Evolutionary conservation across 352 stramenopile species (phyloP).

Genomic region (Phytophthora pistaciae): DNA sequence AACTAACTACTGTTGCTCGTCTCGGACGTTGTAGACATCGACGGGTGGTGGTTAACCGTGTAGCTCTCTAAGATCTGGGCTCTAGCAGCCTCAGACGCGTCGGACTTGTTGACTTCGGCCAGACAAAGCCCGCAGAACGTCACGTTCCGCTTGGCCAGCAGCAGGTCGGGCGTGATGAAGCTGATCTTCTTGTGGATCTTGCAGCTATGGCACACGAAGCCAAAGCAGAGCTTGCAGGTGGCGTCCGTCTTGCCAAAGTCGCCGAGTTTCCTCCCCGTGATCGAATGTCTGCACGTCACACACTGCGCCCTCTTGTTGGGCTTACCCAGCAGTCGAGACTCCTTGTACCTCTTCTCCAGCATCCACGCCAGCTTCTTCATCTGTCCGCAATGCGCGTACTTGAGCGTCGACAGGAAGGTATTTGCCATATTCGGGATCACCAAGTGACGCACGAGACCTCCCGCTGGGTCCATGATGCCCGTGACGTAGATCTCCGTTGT

Average conservation of each 20-base stretch:
- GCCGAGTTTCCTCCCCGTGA: conserved; percentile 24
- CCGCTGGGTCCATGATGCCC: conserved; percentile 40
- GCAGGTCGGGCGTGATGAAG: conserved; percentile 40
- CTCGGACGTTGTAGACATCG: conserved; percentile 24
- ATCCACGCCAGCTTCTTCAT: conserved; percentile 55
- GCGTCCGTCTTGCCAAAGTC: conserved; percentile 40
- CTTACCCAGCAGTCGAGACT: conserved; percentile 21
- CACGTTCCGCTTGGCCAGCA: conserved; percentile 35
- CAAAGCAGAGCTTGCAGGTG: conserved; percentile 45
- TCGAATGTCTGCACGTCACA: conserved; percentile 30
- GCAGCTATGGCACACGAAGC: conserved; percentile 40
- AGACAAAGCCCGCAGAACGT: conserved; percentile 43
- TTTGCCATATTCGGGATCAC: conserved; percentile 32
- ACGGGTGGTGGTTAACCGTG: conserved; percentile 14
- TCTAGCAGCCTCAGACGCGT: conserved; percentile 32
- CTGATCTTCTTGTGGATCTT: conserved; percentile 49
- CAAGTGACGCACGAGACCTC: conserved; percentile 27
- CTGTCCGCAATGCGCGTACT: conserved; percentile 36
- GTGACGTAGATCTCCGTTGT: conserved; percentile 36
- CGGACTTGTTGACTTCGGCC: conserved; percentile 22
- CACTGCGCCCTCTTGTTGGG: conserved; percentile 33
- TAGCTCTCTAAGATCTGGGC: conserved; percentile 36
- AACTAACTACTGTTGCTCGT: conserved; percentile 35
- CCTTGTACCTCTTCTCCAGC: conserved; percentile 38
- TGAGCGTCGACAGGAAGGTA: conserved; percentile 28